A percentile compares a stretch with the other conserved stretches of the same genome.
phyloP scores from a whole-genome alignment of 2,329 filamentous ascomycete genomes.

The Aureobasidium sp. region DNA sequence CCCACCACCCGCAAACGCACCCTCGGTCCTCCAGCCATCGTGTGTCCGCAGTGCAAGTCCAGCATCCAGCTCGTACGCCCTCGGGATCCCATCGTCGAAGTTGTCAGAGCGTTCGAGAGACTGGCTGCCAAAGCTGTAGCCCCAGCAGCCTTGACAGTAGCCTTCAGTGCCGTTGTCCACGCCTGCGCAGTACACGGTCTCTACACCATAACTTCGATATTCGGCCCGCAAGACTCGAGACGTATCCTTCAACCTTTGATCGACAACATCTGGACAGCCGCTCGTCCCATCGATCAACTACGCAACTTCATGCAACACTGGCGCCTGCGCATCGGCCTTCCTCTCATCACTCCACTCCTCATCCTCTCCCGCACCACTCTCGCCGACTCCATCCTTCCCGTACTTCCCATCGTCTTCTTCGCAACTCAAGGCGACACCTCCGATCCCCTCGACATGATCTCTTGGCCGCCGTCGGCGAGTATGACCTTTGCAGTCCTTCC shows the following conservation, averaged over 20 bases:
- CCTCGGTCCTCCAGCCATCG: slow-evolving; percentile 50
- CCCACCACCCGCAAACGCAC: slow-evolving; percentile 40
- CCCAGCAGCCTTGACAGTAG: slow-evolving; percentile 45
- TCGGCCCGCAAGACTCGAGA: slow-evolving; percentile 52
- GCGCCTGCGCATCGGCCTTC: slow-evolving; percentile 50
- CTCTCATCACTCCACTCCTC: slow-evolving; percentile 58
- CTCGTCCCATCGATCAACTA: slow-evolving; percentile 21
- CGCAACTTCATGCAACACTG: slow-evolving; percentile 31
- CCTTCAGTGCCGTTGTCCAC: slow-evolving; percentile 30
- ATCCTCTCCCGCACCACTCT: slow-evolving; percentile 58
- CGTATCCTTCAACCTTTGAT: slow-evolving; percentile 42
- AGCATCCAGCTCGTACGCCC: slow-evolving; percentile 69
- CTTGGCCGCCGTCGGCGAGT: slow-evolving; percentile 58
- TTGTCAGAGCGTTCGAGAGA: slow-evolving; percentile 51
- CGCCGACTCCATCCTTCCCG: slow-evolving; percentile 54
- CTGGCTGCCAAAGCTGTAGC: slow-evolving; percentile 52
- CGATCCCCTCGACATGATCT: slow-evolving; percentile 42
- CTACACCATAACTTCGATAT: slow-evolving; percentile 56
- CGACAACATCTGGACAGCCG: slow-evolving; percentile 26
- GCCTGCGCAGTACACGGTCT: slow-evolving; percentile 49
- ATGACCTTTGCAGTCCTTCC: slow-evolving; percentile 58
- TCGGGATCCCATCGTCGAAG: slow-evolving; percentile 60
- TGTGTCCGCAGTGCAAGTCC: slow-evolving; percentile 84
- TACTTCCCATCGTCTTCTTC: slow-evolving; percentile 54
- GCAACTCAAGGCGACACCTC: slow-evolving; percentile 41